Evolutionary conservation across 2,329 filamentous ascomycete species (phyloP), one percentile per base, ranked within the genome.

Genomic region (Diaporthe sp.): DNA sequence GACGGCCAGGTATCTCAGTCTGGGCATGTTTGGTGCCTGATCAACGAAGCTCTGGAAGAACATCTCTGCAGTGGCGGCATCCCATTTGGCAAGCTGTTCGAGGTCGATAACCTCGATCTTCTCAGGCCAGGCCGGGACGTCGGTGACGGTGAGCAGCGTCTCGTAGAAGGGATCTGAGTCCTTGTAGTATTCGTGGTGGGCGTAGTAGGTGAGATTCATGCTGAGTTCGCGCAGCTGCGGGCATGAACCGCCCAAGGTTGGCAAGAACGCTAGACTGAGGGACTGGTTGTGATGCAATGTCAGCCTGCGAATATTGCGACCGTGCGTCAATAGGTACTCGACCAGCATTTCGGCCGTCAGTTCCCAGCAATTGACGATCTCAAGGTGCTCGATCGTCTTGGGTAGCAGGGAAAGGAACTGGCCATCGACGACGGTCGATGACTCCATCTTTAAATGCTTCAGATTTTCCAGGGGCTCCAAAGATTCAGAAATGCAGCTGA

Each of bases 1-100:
- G 77, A 98, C 89, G 1, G 90, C 88, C 15, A 98, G 85, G 57
- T 89, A 87, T 12, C 95, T 92, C 33, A 98, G 88, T 74, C 91
- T 85, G 0, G 88, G 90, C 30, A 98, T 82, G 3, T 88, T 83
- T 1, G 88, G 85, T 0, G 95, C 95, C 67, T 90, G 91, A 74
- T 95, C 89, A 30, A 96, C 89, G 2, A 98, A 86, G 22, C 95
- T 97, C 54, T 90, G 88, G 78, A 98, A 94, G 78, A 98, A 94
- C 74, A 91, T 91, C 78, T 94, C 91, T 0, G 95, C 95, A 0
- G 92, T 90, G 45, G 89, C 87, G 0, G 90, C 87, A 17, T 89
- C 88, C 92, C 93, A 96, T 77, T 95, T 93, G 47, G 94, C 91
- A 76, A 98, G 88, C 76, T 97, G 92, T 55, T 93, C 89, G 73